phyloP scores from a whole-genome alignment of 2,329 filamentous ascomycete genomes.

The Exophiala sp. region DNA sequence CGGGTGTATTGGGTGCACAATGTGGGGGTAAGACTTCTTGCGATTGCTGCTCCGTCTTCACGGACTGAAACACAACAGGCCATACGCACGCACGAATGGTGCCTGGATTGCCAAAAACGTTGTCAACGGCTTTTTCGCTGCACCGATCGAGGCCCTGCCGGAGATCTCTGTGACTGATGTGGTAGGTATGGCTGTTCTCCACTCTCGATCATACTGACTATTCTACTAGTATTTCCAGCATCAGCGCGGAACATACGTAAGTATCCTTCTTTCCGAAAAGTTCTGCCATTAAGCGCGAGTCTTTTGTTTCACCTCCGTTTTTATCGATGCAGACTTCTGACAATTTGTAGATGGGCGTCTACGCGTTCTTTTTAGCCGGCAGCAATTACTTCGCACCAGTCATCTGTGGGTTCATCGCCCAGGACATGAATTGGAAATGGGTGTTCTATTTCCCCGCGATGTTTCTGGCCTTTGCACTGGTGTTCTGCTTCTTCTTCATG shows the following conservation, averaged over 20 bases:
- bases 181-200: constrained; percentile 28
- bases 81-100: constrained; percentile 43
- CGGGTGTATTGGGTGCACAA: constrained; percentile 11
- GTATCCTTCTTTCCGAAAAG: no score
- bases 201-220: not conserved
- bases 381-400: constrained; percentile 38
- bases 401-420: constrained; percentile 26
- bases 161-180: constrained; percentile 48
- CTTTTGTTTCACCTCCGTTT: no score
- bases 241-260: constrained; percentile 20
- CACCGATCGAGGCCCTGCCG: constrained; percentile 49
- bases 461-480: constrained; percentile 13
- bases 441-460: constrained; percentile 23
- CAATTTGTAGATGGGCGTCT: constrained; percentile 16
- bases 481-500: constrained; percentile 25
- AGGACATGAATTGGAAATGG: constrained; percentile 27
- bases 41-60: not conserved
- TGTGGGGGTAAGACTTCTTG: constrained; percentile 6
- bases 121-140: constrained; percentile 46
- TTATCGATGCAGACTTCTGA: no score
- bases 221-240: constrained; percentile 32
- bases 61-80: constrained; percentile 31
- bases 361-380: constrained; percentile 22
- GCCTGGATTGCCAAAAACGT: constrained; percentile 50
- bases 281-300: no score